Evolutionary conservation across 208 protist genomes (phyloP).

Genomic region (Wallacemonas sp.): DNA sequence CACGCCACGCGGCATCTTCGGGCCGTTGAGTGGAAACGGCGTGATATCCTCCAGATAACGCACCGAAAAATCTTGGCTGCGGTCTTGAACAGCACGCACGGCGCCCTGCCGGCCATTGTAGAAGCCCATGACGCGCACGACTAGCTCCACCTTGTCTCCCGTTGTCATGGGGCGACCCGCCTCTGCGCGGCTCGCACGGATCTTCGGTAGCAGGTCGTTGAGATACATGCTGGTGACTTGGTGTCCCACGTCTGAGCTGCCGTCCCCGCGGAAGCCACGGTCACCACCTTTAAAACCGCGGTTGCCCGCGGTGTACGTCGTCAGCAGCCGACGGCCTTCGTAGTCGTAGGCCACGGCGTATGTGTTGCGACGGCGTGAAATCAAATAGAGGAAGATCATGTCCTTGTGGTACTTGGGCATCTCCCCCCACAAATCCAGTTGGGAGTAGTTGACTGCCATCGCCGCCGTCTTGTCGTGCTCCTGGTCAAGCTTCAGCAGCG

Average conservation of each 20-base stretch:
- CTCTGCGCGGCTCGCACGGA: conserved; percentile 61
- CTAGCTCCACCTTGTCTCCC: conserved; percentile 85
- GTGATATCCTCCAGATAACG: conserved; percentile 90
- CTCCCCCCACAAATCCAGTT: conserved; percentile 87
- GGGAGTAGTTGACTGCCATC: conserved; percentile 46
- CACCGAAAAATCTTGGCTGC: conserved; percentile 68
- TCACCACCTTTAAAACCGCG: conserved; percentile 85
- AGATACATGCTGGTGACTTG: conserved; percentile 88
- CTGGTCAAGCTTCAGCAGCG: conserved; percentile 48
- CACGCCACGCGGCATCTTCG: conserved; percentile 85
- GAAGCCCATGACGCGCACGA: conserved; percentile 89
- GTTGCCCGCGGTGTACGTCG: conserved; percentile 85
- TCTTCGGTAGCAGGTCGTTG: conserved; percentile 74
- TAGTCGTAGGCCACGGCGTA: conserved; percentile 90
- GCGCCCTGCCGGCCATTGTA: conserved; percentile 90
- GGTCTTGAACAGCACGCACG: conserved; percentile 84
- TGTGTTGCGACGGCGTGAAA: conserved; percentile 84
- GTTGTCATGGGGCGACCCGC: conserved; percentile 44
- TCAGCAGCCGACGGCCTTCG: conserved; percentile 70
- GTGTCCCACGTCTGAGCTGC: conserved; percentile 85
- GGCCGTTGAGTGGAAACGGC: conserved; percentile 87
- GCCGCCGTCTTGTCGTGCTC: conserved; percentile 13
- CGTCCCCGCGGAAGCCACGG: conserved; percentile 80
- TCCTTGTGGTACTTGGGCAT: conserved; percentile 87
- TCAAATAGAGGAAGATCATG: conserved; percentile 85